Evolutionary conservation across 805 yeast genomes (phyloP).

Genomic region (Candida morakotiae): DNA sequence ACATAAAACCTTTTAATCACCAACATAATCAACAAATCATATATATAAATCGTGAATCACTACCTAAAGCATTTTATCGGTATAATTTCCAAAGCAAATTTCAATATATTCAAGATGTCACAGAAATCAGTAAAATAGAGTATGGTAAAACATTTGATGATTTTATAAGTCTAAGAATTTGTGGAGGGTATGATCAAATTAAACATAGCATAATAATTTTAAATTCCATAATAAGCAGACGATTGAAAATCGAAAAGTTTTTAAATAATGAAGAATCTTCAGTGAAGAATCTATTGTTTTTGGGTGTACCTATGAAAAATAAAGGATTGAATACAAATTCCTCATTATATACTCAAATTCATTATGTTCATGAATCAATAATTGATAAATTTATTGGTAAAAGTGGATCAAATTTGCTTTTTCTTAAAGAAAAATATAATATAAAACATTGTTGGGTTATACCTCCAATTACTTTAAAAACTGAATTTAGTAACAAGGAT

Average conservation of each 20-base stretch:
- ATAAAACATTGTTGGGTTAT: not conserved
- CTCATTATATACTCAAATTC: conserved; percentile 2
- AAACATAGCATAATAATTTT: not conserved
- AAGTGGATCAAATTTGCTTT: not conserved
- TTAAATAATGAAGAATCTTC: not conserved
- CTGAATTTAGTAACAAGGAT: not conserved
- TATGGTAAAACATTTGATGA: not conserved
- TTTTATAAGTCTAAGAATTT: conserved; percentile 1
- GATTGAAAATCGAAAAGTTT: not conserved
- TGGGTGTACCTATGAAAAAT: conserved; percentile 1
- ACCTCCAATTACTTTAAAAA: not conserved
- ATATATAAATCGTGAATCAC: conserved; percentile 1
- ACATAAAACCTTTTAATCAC: conserved; percentile 1
- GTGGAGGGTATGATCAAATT: not conserved
- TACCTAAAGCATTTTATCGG: not conserved
- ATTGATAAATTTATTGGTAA: conserved; percentile 2
- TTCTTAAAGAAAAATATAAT: not conserved
- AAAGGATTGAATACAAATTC: not conserved
- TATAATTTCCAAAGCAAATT: conserved; percentile 3
- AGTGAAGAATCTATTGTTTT: not conserved
- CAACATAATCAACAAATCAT: conserved; percentile 2
- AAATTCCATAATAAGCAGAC: not conserved
- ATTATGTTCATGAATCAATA: conserved; percentile 1
- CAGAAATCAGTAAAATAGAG: not conserved
- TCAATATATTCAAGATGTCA: not conserved